Percentiles rank a stretch among this genome's conserved stretches.
Evolutionary conservation across 805 yeast species (phyloP).

Genomic region (Starmerella bacillaris): DNA sequence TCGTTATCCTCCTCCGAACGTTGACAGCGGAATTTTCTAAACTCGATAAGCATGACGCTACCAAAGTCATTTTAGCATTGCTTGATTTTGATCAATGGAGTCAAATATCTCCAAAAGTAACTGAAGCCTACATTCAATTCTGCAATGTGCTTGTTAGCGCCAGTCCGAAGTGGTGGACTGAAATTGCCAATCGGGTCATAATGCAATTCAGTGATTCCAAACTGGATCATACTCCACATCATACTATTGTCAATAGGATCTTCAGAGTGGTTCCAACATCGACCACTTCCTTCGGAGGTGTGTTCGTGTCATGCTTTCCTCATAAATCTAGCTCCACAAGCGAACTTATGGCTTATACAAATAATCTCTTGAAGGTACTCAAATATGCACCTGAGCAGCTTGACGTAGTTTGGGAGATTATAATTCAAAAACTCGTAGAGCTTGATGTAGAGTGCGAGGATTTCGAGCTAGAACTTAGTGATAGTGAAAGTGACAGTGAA

Average conservation of each 20-base stretch:
- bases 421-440: slow-evolving; percentile 64
- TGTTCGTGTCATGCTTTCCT: slow-evolving; percentile 50
- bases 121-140: slow-evolving; percentile 48
- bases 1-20: slow-evolving; percentile 37
- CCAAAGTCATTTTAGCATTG: slow-evolving; percentile 39
- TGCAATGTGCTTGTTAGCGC: slow-evolving; percentile 64
- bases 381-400: slow-evolving; percentile 63
- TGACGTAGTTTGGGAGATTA: slow-evolving; percentile 57
- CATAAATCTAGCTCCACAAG: slow-evolving; percentile 43
- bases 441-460: slow-evolving; percentile 85
- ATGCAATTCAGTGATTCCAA: slow-evolving; percentile 32
- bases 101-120: slow-evolving; percentile 28
- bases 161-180: slow-evolving; percentile 77
- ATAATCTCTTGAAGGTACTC: slow-evolving; percentile 41
- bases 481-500: slow-evolving; percentile 20
- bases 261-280: slow-evolving; percentile 68
- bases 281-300: slow-evolving; percentile 41
- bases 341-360: slow-evolving; percentile 35
- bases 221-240: slow-evolving; percentile 31
- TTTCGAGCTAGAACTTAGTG: slow-evolving; percentile 34
- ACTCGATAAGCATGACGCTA: slow-evolving; percentile 36
- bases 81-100: slow-evolving; percentile 45
- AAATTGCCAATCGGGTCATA: slow-evolving; percentile 54
- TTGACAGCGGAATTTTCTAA: slow-evolving; percentile 49
- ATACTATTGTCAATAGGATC: slow-evolving; percentile 45